These are phyloP conservation scores for Fraxinus angustifolia DNA, from an alignment of 305 asterid genomes.

Conservation along the genomic window DNA sequence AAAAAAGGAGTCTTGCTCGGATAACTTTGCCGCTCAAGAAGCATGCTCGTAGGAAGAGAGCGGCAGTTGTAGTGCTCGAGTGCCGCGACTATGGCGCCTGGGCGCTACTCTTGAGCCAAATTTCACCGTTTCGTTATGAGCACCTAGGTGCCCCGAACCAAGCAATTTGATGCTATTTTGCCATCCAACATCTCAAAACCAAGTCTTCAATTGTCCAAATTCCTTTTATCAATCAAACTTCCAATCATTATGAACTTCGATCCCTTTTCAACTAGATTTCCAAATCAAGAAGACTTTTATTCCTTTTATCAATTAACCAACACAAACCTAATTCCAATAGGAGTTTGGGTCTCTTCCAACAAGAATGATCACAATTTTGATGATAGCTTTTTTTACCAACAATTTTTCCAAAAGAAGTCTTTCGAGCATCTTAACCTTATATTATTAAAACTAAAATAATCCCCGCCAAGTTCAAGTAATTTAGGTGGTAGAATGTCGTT, in stretches of 20 bases:
- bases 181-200: neutral
- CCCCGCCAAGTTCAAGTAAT: neutral
- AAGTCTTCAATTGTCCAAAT: neutral
- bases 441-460: too few species aligned
- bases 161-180: neutral
- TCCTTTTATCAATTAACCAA: neutral
- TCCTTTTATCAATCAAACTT: neutral
- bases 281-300: neutral
- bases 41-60: neutral
- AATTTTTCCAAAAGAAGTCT: neutral
- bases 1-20: neutral
- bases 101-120: neutral
- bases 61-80: neutral
- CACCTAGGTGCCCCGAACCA: neutral
- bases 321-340: neutral
- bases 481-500: neutral
- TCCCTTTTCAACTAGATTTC: neutral
- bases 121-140: neutral
- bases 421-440: neutral
- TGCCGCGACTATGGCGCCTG: neutral
- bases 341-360: neutral
- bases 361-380: neutral
- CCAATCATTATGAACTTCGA: neutral
- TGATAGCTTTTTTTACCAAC: neutral
- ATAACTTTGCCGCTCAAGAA: neutral